These are phyloP conservation scores for Saprolegnia diclina DNA, from an alignment of 352 stramenopile genomes.

Conservation along the genomic window DNA sequence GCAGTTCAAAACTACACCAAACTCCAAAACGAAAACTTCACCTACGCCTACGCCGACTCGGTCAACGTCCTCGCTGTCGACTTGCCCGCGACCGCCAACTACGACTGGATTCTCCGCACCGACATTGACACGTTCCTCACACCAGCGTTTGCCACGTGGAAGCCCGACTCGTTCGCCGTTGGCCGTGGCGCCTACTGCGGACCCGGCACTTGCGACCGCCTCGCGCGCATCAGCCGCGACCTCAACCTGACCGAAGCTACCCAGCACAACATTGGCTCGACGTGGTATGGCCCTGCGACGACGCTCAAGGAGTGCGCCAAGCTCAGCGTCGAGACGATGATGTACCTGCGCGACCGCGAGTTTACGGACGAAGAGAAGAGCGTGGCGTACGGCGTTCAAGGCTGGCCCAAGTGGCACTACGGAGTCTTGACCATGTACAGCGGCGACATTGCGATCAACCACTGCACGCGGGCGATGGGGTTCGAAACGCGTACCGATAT, in stretches of 20 bases:
- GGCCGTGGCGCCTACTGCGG: conserved; percentile 1
- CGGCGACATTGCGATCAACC: conserved; percentile 23
- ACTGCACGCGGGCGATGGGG: conserved; percentile 1
- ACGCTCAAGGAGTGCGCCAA: conserved; percentile 3
- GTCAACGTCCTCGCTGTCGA: conserved; percentile 10
- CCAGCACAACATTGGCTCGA: conserved; percentile 18
- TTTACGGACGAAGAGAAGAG: conserved; percentile 24
- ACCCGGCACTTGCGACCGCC: neutral
- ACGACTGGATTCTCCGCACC: conserved; percentile 25
- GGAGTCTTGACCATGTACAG: conserved; percentile 22
- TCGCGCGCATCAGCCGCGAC: conserved; percentile 1
- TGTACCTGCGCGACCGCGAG: conserved; percentile 9
- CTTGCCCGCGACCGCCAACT: neutral
- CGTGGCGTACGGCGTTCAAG: conserved; percentile 8
- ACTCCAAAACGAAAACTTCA: conserved; percentile 2
- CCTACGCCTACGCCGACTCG: conserved; percentile 22
- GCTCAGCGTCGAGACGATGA: conserved; percentile 1
- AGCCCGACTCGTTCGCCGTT: neutral
- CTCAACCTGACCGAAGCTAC: neutral
- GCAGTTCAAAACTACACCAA: conserved; percentile 4
- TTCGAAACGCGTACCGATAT: conserved; percentile 1
- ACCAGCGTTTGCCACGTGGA: conserved; percentile 24
- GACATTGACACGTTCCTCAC: conserved; percentile 24
- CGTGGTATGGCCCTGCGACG: conserved; percentile 19
- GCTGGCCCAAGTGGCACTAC: conserved; percentile 21